Conservation (phyloP, 495 filamentous ascomycete genomes). For the Cudoniella acicularis region DNA sequence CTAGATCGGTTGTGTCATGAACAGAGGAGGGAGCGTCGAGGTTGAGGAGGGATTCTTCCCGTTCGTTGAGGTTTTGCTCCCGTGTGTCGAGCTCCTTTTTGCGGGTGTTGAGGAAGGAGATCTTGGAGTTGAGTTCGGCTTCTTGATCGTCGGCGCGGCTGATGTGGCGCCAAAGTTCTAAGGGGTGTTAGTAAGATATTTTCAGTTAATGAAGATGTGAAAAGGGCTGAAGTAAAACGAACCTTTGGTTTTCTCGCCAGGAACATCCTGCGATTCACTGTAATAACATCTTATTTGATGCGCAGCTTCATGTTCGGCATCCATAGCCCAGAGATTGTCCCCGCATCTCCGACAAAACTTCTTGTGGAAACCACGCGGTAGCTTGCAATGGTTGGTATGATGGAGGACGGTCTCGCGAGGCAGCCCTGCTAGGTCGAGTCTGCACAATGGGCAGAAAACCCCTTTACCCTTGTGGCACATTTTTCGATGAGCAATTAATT, state of each 20-base stretch:
- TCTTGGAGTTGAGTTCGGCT: background rate
- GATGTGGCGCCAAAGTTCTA: background rate
- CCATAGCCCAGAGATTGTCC: background rate
- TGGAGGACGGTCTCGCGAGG: background rate
- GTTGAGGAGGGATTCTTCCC: background rate
- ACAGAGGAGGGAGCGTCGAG: no score
- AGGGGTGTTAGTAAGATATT: no score
- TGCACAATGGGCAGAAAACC: conserved; percentile 9
- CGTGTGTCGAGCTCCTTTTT: no score
- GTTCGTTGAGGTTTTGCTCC: background rate
- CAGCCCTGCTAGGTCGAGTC: background rate
- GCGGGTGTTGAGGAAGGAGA: background rate
- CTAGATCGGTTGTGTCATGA: no score
- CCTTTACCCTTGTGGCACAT: background rate
- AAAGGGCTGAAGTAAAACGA: no score
- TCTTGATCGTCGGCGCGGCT: background rate
- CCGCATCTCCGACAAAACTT: conserved; percentile 17
- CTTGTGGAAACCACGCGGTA: background rate
- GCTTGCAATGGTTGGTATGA: conserved; percentile 1
- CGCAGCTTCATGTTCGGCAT: background rate
- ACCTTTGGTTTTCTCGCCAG: no score
- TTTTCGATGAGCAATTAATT: background rate
- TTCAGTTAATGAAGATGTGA: no score
- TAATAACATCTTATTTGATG: background rate
- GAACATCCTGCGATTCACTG: no score